Evolutionary conservation across 441 rosid species (phyloP), one percentile per base, ranked within the genome.

Genomic region (Bocquillonia castaneifolia): DNA sequence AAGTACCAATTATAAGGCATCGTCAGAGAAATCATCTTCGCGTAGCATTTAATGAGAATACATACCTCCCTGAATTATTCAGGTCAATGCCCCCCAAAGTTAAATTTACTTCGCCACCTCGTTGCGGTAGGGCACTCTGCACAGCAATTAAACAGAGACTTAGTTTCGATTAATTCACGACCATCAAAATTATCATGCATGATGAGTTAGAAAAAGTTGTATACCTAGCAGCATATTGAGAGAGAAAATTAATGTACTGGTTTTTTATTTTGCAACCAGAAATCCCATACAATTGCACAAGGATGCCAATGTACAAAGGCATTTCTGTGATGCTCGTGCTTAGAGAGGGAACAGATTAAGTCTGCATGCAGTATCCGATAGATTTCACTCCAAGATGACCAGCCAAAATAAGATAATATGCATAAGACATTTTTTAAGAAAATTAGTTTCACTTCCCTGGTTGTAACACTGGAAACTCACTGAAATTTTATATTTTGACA

Each of bases 1-100:
- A 45, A 70, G 69, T 26, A 69, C 42, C 40, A 67, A 71, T 9
- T 42, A 69, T 77, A 37, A 83, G 76, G 67, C 63, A 71, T 63
- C 61, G 36, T 71, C 48, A 50, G 3, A 32, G 59, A 73, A 57
- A 69, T 69, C 64, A 63, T 34, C 54, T 39, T 50, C 59, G 68
- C 18, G 51, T 63, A 58, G 59, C 59, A 71, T 45, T 52, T 15
- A 78, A 62, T 65, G 48, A 73, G 42, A 14, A 50, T 29, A 64
- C 63, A 23, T 77, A 94, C 99, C 99, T 94, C 75, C 99, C 99
- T 23, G 99, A 92, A 82, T 90, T 92, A 77, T 94, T 92, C 81
- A 94, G 80, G 84, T 94, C 98, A 69, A 94, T 94, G 59, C 99
- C 99, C 66, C 99, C 99, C 71, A 94, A 79, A 59, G 98, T 90